A percentile compares a stretch with the other conserved stretches of the same genome.
These are phyloP conservation scores for Microdochium bolleyi DNA, from an alignment of 2,329 filamentous ascomycete genomes.

Conservation along the genomic window DNA sequence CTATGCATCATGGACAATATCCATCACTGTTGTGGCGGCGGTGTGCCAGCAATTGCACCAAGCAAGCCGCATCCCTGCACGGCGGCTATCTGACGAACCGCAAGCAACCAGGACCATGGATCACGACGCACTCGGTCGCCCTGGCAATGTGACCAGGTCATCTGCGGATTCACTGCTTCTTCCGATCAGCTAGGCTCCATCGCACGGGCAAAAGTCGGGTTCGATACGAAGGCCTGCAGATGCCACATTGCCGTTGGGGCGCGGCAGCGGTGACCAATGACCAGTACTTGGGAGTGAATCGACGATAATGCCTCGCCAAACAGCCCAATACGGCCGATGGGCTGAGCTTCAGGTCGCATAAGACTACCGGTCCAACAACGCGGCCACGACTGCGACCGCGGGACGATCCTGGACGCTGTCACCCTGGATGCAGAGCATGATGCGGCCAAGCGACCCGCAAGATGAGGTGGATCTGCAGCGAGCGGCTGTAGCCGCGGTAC, in stretches of 20 bases:
- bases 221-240: not conserved
- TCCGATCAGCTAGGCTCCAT: not conserved
- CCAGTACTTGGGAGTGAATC: not conserved
- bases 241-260: not conserved
- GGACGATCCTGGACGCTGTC: not conserved
- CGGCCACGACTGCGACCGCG: not conserved
- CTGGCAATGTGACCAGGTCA: not conserved
- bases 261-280: not conserved
- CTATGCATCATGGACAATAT: not conserved
- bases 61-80: not conserved
- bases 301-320: not conserved
- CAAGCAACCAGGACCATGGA: not conserved
- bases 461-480: not conserved
- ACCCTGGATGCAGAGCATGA: not conserved
- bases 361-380: not conserved
- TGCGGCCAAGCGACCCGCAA: not conserved
- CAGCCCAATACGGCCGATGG: not conserved
- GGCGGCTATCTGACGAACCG: not conserved
- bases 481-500: not conserved
- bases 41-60: not conserved
- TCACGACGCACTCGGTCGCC: not conserved
- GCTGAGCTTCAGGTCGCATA: not conserved
- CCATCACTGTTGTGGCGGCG: not conserved
- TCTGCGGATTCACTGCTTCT: not conserved
- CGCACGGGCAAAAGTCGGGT: not conserved